These are phyloP conservation scores for Triadica sebifera DNA, from an alignment of 345 rosid species.

Conservation along the genomic window DNA sequence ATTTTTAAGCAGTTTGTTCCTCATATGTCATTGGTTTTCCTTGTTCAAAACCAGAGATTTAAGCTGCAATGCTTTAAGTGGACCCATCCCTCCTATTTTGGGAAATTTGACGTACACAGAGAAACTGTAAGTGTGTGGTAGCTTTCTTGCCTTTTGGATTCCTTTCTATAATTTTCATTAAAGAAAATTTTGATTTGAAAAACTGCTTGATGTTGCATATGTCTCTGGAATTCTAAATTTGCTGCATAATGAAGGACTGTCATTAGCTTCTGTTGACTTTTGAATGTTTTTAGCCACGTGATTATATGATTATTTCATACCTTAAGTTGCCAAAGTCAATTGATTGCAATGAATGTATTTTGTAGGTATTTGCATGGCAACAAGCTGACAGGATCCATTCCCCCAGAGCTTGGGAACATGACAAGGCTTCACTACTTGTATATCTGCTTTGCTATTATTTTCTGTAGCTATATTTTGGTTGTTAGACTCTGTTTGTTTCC, in stretches of 20 bases:
- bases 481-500: too few relatives aligned
- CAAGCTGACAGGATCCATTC: constrained; percentile 76
- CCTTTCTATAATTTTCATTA: neutral
- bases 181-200: neutral
- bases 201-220: neutral
- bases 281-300: neutral
- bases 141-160: constrained; percentile 2
- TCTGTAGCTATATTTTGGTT: neutral
- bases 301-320: neutral
- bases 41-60: constrained; percentile 55
- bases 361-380: constrained; percentile 82
- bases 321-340: neutral
- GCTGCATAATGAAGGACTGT: neutral
- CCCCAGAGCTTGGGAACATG: constrained; percentile 96
- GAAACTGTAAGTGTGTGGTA: constrained; percentile 63
- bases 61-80: constrained; percentile 82
- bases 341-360: constrained; percentile 5
- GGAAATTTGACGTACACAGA: constrained; percentile 90
- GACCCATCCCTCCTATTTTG: constrained; percentile 81
- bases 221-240: neutral
- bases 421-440: constrained; percentile 94
- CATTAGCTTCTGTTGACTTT: neutral
- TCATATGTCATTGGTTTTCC: constrained; percentile 3
- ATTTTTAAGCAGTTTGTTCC: neutral
- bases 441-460: constrained; percentile 2